Evolutionary conservation across 805 yeast genomes (phyloP).

Genomic region (Metschnikowia aberdeeniae): DNA sequence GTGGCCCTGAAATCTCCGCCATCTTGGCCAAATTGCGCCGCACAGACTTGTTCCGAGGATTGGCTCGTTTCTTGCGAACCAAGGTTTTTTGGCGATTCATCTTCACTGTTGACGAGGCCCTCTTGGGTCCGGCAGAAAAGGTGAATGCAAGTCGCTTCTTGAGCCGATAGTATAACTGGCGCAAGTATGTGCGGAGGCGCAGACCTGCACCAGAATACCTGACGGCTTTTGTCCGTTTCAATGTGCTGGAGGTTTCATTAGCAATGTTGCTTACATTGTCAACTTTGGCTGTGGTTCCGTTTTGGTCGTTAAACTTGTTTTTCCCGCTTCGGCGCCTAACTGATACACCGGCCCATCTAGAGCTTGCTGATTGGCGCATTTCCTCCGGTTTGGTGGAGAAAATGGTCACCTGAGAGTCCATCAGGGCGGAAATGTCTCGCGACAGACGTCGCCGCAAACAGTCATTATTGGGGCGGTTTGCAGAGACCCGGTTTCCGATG

Average conservation of each 20-base stretch:
- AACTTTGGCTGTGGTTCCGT: no score
- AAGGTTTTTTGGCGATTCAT: conserved; percentile 1
- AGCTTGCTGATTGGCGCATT: background rate
- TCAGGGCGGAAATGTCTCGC: conserved; percentile 32
- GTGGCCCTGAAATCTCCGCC: conserved; percentile 26
- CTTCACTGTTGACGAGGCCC: conserved; percentile 10
- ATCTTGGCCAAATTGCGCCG: conserved; percentile 1
- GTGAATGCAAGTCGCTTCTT: conserved; percentile 18
- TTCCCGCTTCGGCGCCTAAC: background rate
- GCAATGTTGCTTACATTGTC: no score
- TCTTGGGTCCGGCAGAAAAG: conserved; percentile 11
- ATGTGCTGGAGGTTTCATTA: background rate
- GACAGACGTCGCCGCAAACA: conserved; percentile 2
- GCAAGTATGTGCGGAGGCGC: conserved; percentile 1
- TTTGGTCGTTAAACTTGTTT: no score
- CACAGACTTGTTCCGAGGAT: background rate
- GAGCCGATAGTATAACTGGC: conserved; percentile 11
- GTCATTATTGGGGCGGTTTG: background rate
- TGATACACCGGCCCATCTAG: background rate
- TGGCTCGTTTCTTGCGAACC: background rate
- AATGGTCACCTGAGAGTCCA: conserved; percentile 44
- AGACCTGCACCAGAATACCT: background rate
- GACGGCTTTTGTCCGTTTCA: background rate
- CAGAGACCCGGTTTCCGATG: no score
- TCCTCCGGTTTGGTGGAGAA: conserved; percentile 36